Conservation (phyloP, 2,329 filamentous ascomycete species). For the Apiospora phragmitis region DNA sequence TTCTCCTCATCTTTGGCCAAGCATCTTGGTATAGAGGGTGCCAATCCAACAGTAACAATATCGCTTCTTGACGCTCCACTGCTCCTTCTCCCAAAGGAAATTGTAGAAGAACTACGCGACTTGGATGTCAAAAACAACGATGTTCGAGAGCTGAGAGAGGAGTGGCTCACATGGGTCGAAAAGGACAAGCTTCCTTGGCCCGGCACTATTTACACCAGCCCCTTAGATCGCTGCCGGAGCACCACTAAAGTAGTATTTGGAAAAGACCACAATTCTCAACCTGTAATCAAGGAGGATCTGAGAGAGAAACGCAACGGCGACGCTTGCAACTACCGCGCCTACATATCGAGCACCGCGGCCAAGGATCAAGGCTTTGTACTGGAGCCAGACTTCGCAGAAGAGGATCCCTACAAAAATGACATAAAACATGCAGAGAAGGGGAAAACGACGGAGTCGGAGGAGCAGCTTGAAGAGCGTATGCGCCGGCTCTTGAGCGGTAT, state of each 20-base stretch:
- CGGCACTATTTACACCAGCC: constrained; percentile 17
- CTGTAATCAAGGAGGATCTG: constrained; percentile 19
- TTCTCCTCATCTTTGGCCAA: not conserved
- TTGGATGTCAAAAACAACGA: not conserved
- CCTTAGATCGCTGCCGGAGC: constrained; percentile 16
- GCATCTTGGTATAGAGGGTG: not conserved
- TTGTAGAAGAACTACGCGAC: not conserved
- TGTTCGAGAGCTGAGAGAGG: constrained; percentile 9
- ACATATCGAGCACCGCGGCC: constrained; percentile 13
- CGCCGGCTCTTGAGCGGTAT: not conserved
- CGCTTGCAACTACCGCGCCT: constrained; percentile 21
- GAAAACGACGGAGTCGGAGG: not conserved
- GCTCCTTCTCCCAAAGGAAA: constrained; percentile 17
- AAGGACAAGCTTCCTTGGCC: constrained; percentile 14
- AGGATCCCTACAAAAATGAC: not conserved
- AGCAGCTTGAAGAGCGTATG: not conserved
- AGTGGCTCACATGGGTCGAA: constrained; percentile 5
- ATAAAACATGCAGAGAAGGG: not conserved
- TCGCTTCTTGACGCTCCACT: constrained; percentile 15
- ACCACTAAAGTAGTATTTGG: constrained; percentile 16
- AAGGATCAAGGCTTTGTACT: not conserved
- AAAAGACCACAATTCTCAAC: not conserved
- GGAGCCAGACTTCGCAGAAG: not conserved
- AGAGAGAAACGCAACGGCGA: constrained; percentile 20
- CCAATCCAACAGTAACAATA: not conserved